Conservation (phyloP, 345 rosid genomes). For the Dipteronia sinensis region DNA sequence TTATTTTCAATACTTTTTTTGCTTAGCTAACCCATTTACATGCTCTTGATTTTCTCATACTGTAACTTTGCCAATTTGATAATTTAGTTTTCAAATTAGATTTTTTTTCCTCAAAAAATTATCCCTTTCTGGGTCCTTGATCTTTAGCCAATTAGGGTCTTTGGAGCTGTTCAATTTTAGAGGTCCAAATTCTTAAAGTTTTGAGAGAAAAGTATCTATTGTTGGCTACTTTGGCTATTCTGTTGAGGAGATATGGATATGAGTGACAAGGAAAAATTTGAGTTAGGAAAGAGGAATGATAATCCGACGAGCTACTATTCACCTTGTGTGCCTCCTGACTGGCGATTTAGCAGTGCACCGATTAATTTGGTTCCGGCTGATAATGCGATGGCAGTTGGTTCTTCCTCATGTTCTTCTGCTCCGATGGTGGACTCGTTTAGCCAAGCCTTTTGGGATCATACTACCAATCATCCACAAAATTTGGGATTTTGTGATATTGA, state of each 20-base stretch:
- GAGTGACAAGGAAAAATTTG: conserved; percentile 62
- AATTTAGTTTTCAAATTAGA: conserved; percentile 4
- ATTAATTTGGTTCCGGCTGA: conserved; percentile 53
- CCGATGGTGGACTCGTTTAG: conserved; percentile 68
- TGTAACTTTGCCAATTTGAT: conserved; percentile 25
- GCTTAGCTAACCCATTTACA: conserved; percentile 4
- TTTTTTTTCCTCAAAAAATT: background rate
- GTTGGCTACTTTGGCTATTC: conserved; percentile 20
- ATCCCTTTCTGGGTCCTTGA: conserved; percentile 21
- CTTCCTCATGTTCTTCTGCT: conserved; percentile 67
- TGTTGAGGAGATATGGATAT: conserved; percentile 54
- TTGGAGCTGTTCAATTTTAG: conserved; percentile 28
- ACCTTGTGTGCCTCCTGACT: conserved; percentile 48
- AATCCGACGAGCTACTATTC: conserved; percentile 48
- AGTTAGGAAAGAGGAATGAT: conserved; percentile 56
- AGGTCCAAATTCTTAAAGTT: conserved; percentile 22
- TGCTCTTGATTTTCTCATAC: conserved; percentile 21
- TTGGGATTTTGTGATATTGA: conserved; percentile 63
- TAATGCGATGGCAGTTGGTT: conserved; percentile 53
- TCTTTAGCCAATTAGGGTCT: conserved; percentile 29
- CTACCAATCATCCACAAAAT: conserved; percentile 50
- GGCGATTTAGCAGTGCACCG: conserved; percentile 56
- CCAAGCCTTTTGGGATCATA: conserved; percentile 70
- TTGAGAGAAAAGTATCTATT: conserved; percentile 23
- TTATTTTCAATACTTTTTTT: conserved; percentile 5